Evolutionary conservation across 2,329 filamentous ascomycete genomes (phyloP).

Genomic region (Scytalidium sp.): DNA sequence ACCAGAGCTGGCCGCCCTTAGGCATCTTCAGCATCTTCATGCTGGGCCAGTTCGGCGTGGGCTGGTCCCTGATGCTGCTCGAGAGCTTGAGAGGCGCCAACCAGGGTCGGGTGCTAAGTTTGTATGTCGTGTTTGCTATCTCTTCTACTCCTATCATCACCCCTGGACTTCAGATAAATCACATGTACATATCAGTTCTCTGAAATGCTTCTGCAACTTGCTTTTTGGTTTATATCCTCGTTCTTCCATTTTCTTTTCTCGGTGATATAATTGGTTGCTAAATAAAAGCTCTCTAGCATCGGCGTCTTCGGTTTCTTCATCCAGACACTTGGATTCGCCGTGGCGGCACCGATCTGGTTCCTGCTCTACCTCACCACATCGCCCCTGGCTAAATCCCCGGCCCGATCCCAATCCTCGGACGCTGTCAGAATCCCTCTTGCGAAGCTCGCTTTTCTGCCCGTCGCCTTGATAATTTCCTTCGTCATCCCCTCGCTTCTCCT

Average conservation of each 20-base stretch:
- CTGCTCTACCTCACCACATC: conserved; percentile 40
- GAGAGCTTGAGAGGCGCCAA: conserved; percentile 43
- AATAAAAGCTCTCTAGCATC: conserved; percentile 20
- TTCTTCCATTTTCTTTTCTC: conserved; percentile 2
- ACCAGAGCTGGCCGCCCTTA: conserved; percentile 11
- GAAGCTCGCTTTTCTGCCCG: conserved; percentile 31
- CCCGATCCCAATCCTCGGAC: conserved; percentile 29
- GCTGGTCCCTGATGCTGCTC: conserved; percentile 32
- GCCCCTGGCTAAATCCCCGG: conserved; percentile 28
- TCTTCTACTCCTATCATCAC: not conserved
- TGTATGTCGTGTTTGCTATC: conserved; percentile 28
- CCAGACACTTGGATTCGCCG: conserved; percentile 40
- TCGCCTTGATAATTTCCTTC: conserved; percentile 39
- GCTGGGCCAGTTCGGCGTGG: conserved; percentile 24
- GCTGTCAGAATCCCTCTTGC: conserved; percentile 23
- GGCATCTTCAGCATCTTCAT: conserved; percentile 17
- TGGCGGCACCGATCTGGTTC: conserved; percentile 40
- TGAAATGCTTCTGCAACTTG: too few relatives aligned
- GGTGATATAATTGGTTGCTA: conserved; percentile 9
- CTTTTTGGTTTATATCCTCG: not conserved
- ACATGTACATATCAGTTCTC: too few relatives aligned
- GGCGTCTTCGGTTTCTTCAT: conserved; percentile 37
- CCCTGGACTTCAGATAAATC: too few relatives aligned
- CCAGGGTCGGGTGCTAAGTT: conserved; percentile 34
- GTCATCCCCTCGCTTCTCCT: conserved; percentile 41